Evolutionary conservation across 2,329 filamentous ascomycete genomes (phyloP), one percentile per base, ranked within the genome.

Genomic region (Daldinia sp.): DNA sequence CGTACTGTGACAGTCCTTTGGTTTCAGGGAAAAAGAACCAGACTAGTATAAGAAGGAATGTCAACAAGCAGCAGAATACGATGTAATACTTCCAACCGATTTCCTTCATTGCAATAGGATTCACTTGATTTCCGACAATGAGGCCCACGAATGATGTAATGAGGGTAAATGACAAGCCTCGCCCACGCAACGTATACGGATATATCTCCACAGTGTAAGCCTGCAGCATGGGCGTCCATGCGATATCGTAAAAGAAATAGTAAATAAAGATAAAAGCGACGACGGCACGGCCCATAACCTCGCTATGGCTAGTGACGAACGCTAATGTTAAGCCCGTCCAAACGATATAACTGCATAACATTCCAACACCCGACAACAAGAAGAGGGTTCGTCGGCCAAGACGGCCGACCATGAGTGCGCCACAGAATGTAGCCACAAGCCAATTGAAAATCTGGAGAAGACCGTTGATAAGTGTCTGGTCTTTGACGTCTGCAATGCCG

Each of bases 221-320:
- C 58, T 83, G 78, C 12, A 84, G 78, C 3, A 86, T 76, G 63
- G 83, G 82, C 3, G 83, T 83, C 77, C 81, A 85, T 20, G 82
- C 82, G 58, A 85, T 80, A 46, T 82, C 78, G 73, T 86, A 82
- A 66, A 81, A 77, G 55, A 84, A 81, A 65, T 78, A 82, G 75
- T 82, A 85, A 63, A 83, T 77, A 72, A 82, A 87, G 26, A 87
- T 81, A 70, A 81, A 82, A 10, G 81, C 82, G 56, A 87, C 82
- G 15, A 85, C 82, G 3, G 79, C 82, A 59, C 81, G 79, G 12
- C 82, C 82, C n/a, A 81, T 79, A 3, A 73, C 51, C 44, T 76
- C 74, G 23, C 63, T 73, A 2, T 75, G 73, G 64, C 73, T 73
- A 15, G 74, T 65, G 15, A 72, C 62, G 35, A 74, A 78, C 15